A percentile compares a stretch with the other conserved stretches of the same genome.
phyloP scores from a whole-genome alignment of 345 rosid genomes.

The Euphorbia lathyris region DNA sequence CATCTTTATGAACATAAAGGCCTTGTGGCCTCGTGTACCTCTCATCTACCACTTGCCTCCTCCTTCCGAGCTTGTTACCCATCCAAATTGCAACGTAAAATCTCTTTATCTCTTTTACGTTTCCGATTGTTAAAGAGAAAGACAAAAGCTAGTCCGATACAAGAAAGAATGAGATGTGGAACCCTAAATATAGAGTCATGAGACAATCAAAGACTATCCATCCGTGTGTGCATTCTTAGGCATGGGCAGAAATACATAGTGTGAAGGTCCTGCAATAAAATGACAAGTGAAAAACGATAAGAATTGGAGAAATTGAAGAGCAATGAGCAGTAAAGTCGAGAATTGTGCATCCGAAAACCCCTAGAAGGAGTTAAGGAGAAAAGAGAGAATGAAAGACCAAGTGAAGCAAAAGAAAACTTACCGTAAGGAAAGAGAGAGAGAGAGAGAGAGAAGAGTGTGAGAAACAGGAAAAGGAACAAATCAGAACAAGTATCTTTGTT shows the following conservation, averaged over 20 bases:
- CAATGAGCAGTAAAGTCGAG: neutral
- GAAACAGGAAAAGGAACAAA: slow-evolving; percentile 39
- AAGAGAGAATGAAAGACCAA: neutral
- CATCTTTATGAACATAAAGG: slow-evolving; percentile 79
- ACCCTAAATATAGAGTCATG: neutral
- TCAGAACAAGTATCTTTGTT: slow-evolving; percentile 40
- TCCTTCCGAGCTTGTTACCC: slow-evolving; percentile 96
- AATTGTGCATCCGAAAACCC: neutral
- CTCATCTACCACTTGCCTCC: slow-evolving; percentile 89
- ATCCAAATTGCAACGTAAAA: too few relatives aligned
- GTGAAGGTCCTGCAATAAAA: neutral
- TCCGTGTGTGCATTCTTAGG: too few relatives aligned
- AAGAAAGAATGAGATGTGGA: neutral
- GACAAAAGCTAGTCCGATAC: too few relatives aligned
- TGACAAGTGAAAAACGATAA: neutral
- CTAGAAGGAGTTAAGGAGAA: neutral
- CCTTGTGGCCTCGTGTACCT: slow-evolving; percentile 91
- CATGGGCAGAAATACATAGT: neutral
- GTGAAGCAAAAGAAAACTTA: slow-evolving; percentile 1
- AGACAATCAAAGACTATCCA: neutral
- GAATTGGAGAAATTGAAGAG: neutral
- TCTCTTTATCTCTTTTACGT: neutral
- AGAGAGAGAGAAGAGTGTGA: slow-evolving; percentile 34
- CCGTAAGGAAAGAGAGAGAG: slow-evolving; percentile 16
- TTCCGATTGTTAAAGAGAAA: neutral